Percentiles rank a stretch among this genome's conserved stretches.
Conservation (phyloP, 2,329 filamentous ascomycete genomes). For the Rutstroemia sp. region DNA sequence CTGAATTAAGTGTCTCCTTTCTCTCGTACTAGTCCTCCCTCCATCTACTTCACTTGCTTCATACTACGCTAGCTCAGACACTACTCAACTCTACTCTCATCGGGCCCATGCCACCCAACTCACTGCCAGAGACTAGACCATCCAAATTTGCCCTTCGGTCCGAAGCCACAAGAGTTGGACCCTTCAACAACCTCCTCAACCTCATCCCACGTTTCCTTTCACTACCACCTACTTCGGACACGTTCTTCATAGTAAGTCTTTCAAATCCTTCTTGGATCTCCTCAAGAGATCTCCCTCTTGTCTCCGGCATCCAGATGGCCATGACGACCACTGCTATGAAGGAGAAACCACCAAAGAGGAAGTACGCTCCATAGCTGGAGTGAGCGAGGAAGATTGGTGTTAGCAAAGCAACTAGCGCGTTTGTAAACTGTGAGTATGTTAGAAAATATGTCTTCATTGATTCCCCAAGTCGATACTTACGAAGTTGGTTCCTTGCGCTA, state of each 20-base stretch:
- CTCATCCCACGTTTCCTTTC: not conserved
- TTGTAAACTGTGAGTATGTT: constrained; percentile 30
- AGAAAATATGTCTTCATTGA: not conserved
- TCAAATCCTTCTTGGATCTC: constrained; percentile 10
- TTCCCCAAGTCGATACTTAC: constrained; percentile 17
- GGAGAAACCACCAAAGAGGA: constrained; percentile 19
- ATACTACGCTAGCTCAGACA: not conserved
- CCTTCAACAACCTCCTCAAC: not conserved
- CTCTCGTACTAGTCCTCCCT: too few relatives aligned
- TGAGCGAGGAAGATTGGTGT: constrained; percentile 22
- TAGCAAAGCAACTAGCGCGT: constrained; percentile 27
- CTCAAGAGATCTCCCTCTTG: constrained; percentile 20
- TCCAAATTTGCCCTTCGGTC: not conserved
- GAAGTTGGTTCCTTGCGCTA: constrained; percentile 40
- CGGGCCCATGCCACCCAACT: not conserved
- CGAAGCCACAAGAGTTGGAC: not conserved
- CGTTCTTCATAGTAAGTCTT: not conserved
- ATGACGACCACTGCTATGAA: constrained; percentile 20
- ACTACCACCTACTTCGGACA: not conserved
- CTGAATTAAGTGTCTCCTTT: too few relatives aligned
- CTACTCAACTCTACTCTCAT: not conserved
- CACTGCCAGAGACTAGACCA: not conserved
- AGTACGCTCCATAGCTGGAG: constrained; percentile 16
- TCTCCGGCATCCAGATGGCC: constrained; percentile 22
- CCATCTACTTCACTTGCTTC: not conserved